Evolutionary conservation across 192 early-diverging fungal species (phyloP).

Genomic region (Dimargaris verticillata): DNA sequence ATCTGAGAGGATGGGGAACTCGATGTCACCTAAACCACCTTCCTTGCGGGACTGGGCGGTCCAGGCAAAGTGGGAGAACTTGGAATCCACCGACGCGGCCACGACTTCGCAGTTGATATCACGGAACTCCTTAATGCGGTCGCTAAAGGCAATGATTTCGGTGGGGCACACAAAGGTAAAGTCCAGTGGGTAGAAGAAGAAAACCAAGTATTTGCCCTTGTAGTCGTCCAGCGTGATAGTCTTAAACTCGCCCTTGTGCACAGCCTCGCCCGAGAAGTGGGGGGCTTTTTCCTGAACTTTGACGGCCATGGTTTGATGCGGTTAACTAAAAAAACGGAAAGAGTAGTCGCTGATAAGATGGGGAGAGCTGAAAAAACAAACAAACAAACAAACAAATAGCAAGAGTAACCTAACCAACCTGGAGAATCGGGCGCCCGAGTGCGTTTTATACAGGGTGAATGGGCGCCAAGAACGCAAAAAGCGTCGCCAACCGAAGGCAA

Average conservation of each 20-base stretch:
- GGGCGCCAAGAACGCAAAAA: too few relatives aligned
- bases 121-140: slow-evolving; percentile 69
- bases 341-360: background rate
- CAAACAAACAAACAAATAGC: background rate
- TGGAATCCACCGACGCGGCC: slow-evolving; percentile 55
- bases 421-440: too few relatives aligned
- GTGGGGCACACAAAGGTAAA: slow-evolving; percentile 88
- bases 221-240: slow-evolving; percentile 42
- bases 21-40: slow-evolving; percentile 83
- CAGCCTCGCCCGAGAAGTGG: slow-evolving; percentile 42
- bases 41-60: slow-evolving; percentile 62
- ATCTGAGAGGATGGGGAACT: slow-evolving; percentile 79
- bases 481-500: too few relatives aligned
- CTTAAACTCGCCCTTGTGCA: slow-evolving; percentile 52
- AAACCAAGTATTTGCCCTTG: slow-evolving; percentile 56
- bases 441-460: too few relatives aligned
- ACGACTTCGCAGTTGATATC: slow-evolving; percentile 59
- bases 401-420: too few relatives aligned
- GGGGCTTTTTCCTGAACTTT: slow-evolving; percentile 28
- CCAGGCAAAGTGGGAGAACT: slow-evolving; percentile 82
- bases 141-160: slow-evolving; percentile 82
- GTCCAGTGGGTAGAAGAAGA: slow-evolving; percentile 87
- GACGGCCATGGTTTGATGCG: slow-evolving; percentile 14
- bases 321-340: too few relatives aligned
- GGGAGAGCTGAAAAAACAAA: background rate